These are phyloP conservation scores for Polygonum maritimum DNA, from an alignment of 148 eudicot genomes.

Conservation along the genomic window DNA sequence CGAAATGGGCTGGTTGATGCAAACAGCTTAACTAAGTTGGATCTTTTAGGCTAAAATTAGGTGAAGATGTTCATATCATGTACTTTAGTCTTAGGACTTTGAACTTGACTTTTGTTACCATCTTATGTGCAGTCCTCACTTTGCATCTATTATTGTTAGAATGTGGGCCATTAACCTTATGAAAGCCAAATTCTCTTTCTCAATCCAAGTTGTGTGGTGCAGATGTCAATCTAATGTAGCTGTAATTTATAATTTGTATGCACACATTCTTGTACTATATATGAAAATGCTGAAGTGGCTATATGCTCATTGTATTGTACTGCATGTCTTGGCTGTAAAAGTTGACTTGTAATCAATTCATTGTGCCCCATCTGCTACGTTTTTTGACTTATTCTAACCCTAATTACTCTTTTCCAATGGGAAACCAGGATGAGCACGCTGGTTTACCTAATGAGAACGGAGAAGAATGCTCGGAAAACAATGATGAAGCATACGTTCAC, in stretches of 20 bases:
- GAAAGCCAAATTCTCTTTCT: not conserved
- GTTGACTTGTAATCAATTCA: not conserved
- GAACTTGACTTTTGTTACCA: not conserved
- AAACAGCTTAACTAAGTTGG: not conserved
- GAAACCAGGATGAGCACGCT: constrained; percentile 31
- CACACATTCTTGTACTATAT: not conserved
- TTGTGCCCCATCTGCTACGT: not conserved
- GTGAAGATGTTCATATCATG: not conserved
- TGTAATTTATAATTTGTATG: not conserved
- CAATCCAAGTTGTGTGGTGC: not conserved
- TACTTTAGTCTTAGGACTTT: not conserved
- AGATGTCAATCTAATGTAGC: not conserved
- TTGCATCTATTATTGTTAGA: not conserved
- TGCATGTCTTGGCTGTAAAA: not conserved
- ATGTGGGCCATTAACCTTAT: not conserved
- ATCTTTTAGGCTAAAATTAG: not conserved
- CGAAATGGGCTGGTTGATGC: not conserved
- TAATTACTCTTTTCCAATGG: constrained; percentile 26
- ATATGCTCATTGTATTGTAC: not conserved
- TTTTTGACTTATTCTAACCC: not conserved
- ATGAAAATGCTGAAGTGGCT: not conserved
- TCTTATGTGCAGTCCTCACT: not conserved
- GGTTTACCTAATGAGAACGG: constrained; percentile 47
- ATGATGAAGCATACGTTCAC: constrained; percentile 78
- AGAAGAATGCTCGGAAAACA: constrained; percentile 53